Evolutionary conservation across 768 basidiomycete species (phyloP).

Genomic region (Trametes punicea): DNA sequence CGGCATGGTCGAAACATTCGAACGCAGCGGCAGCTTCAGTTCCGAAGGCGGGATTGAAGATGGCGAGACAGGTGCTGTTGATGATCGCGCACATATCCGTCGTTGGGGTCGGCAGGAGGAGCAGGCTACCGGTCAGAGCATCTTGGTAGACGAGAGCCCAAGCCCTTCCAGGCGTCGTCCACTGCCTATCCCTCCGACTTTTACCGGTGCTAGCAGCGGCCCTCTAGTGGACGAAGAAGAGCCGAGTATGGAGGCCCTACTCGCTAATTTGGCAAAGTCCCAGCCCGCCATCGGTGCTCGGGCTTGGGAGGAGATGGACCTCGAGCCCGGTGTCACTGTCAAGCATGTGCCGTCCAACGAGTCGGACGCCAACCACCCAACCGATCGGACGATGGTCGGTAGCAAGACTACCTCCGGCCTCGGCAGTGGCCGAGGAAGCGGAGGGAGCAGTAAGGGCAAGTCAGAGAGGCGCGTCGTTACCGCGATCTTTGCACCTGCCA

Average conservation of each 20-base stretch:
- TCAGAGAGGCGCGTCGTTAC: slow-evolving; percentile 30
- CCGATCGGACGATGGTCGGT: slow-evolving; percentile 6
- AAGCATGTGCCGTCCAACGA: slow-evolving; percentile 27
- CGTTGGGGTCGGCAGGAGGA: slow-evolving; percentile 18
- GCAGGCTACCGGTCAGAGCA: slow-evolving; percentile 9
- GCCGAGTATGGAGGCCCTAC: slow-evolving; percentile 32
- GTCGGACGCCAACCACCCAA: not conserved
- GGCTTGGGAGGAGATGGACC: slow-evolving; percentile 37
- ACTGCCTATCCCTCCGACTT: slow-evolving; percentile 13
- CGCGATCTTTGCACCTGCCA: slow-evolving; percentile 29
- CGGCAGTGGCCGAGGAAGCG: slow-evolving; percentile 20
- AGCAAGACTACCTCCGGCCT: slow-evolving; percentile 13
- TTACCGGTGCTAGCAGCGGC: not conserved
- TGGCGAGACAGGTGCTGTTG: not conserved
- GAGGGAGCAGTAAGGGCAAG: slow-evolving; percentile 22
- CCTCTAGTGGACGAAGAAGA: slow-evolving; percentile 22
- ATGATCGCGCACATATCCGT: slow-evolving; percentile 13
- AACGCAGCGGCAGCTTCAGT: slow-evolving; percentile 32
- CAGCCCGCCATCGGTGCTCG: slow-evolving; percentile 29
- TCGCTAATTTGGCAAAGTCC: slow-evolving; percentile 18
- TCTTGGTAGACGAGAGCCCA: slow-evolving; percentile 10
- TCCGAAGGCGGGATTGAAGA: slow-evolving; percentile 24
- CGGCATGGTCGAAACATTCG: slow-evolving; percentile 29
- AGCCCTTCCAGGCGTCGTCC: slow-evolving; percentile 14
- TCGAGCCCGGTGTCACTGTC: slow-evolving; percentile 31